phyloP scores from a whole-genome alignment of 2,329 filamentous ascomycete genomes.

The Hirsutella minnesotensis region DNA sequence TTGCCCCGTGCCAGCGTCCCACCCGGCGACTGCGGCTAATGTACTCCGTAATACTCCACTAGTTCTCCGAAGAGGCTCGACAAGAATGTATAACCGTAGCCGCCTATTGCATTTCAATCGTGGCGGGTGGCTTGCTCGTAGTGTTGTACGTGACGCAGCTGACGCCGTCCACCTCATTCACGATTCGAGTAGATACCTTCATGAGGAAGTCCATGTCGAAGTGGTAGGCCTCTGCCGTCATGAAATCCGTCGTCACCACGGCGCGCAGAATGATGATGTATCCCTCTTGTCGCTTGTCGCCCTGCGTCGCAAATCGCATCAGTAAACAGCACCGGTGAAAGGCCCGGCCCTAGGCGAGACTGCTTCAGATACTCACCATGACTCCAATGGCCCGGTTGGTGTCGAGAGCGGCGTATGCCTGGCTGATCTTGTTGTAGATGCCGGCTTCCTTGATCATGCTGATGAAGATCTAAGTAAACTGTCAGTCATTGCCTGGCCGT shows the following conservation, averaged over 20 bases:
- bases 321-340: constrained; percentile 12
- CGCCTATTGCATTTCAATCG: constrained; percentile 60
- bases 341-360: too few species aligned
- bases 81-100: too few species aligned
- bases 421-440: constrained; percentile 49
- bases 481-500: too few species aligned
- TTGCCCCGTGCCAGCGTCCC: too few species aligned
- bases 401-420: constrained; percentile 15
- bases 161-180: constrained; percentile 58
- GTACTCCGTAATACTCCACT: too few species aligned
- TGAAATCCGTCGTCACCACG: constrained; percentile 5
- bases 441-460: constrained; percentile 61
- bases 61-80: too few species aligned
- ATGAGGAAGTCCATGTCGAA: constrained; percentile 56
- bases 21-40: too few species aligned
- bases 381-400: constrained; percentile 10
- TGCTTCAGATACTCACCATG: constrained; percentile 14
- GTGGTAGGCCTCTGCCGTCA: constrained; percentile 61
- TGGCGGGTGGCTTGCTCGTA: constrained; percentile 55
- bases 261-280: constrained; percentile 15
- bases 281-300: constrained; percentile 17
- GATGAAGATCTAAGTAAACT: constrained; percentile 49
- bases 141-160: constrained; percentile 56
- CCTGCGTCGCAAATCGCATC: constrained; percentile 2
- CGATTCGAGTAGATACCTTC: constrained; percentile 52